A percentile compares a stretch with the other conserved stretches of the same genome.
Conservation (phyloP, 768 basidiomycete genomes). For the Amanita thiersii region DNA sequence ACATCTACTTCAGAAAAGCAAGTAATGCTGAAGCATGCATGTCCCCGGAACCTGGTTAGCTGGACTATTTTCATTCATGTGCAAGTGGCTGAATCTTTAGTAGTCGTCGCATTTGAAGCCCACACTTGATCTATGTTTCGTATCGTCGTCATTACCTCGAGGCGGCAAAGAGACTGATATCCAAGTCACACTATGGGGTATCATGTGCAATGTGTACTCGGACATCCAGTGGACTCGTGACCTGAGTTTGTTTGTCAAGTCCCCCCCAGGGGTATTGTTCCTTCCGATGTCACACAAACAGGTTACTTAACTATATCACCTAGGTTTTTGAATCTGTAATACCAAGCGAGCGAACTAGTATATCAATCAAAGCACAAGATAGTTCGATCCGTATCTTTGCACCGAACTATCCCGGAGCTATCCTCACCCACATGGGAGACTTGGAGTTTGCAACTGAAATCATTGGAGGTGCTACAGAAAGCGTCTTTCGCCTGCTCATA, state of each 20-base stretch:
- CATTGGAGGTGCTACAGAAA: conserved; percentile 54
- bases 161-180: conserved; percentile 74
- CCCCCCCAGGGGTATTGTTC: conserved; percentile 83
- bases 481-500: conserved; percentile 39
- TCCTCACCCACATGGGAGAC: conserved; percentile 61
- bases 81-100: not conserved
- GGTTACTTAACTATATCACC: not conserved
- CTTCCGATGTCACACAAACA: not conserved
- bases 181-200: conserved; percentile 52
- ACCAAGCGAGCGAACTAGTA: conserved; percentile 76
- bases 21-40: conserved; percentile 4
- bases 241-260: conserved; percentile 56
- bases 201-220: conserved; percentile 54
- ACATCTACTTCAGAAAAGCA: conserved; percentile 23
- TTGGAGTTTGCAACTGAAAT: conserved; percentile 68
- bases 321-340: conserved; percentile 89
- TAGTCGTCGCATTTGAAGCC: conserved; percentile 41
- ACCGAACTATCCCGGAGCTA: conserved; percentile 50
- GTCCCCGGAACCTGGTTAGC: conserved; percentile 5
- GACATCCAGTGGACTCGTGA: conserved; percentile 59
- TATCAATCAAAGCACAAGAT: conserved; percentile 59
- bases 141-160: conserved; percentile 51
- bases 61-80: not conserved
- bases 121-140: conserved; percentile 56
- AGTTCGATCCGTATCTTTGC: conserved; percentile 57